phyloP scores from a whole-genome alignment of 495 filamentous ascomycete genomes.

The Aspergillus diversus region DNA sequence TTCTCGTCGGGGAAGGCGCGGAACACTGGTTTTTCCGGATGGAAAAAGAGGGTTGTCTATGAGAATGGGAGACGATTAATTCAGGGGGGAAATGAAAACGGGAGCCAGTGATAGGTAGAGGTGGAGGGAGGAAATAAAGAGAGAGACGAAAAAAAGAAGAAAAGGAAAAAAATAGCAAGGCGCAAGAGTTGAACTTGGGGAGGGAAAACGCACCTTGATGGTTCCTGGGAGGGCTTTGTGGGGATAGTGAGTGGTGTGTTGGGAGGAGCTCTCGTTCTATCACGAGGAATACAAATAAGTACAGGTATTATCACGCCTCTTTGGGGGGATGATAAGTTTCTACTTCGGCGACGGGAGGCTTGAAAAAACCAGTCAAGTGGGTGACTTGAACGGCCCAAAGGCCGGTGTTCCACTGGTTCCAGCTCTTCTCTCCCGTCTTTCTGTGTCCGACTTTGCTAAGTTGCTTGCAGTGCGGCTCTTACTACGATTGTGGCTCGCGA shows the following conservation, averaged over 20 bases:
- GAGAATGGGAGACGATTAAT: conserved; percentile 5
- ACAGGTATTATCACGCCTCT: conserved; percentile 4
- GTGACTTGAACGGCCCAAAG: conserved; percentile 6
- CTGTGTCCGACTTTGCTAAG: background rate
- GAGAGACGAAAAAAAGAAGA: background rate
- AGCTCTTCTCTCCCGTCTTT: conserved; percentile 1
- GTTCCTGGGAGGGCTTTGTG: background rate
- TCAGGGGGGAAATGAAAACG: background rate
- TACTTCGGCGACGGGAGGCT: conserved; percentile 18
- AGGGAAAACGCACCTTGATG: conserved; percentile 17
- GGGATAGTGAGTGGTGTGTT: background rate
- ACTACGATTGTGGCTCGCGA: conserved; percentile 22
- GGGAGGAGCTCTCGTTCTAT: conserved; percentile 9
- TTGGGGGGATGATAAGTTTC: conserved; percentile 12
- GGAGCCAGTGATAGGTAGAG: background rate
- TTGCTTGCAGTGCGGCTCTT: conserved; percentile 21
- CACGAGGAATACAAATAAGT: conserved; percentile 18
- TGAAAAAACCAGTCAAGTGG: conserved; percentile 14
- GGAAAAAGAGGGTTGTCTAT: conserved; percentile 15
- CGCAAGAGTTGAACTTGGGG: background rate
- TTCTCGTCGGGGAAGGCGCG: conserved; percentile 36
- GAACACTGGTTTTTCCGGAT: conserved; percentile 47
- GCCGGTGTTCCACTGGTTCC: conserved; percentile 10
- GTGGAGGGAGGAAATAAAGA: too few relatives aligned
- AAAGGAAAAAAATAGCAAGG: background rate